phyloP scores from a whole-genome alignment of 2,329 filamentous ascomycete genomes.

The Ophiocordyceps camponoti-rufipedis region DNA sequence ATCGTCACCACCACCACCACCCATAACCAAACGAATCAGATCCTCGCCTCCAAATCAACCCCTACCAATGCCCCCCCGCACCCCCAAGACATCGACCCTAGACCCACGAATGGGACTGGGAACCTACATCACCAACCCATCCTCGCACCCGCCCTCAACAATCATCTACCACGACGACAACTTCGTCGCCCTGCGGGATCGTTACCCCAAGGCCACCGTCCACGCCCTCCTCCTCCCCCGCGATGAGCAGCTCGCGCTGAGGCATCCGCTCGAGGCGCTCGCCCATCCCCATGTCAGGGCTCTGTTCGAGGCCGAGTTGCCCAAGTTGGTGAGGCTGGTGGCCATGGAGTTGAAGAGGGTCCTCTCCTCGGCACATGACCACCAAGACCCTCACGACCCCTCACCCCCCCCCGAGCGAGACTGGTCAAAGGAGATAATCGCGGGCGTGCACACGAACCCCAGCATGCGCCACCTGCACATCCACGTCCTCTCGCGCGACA shows the following conservation, averaged over 20 bases:
- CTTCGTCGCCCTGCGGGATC: slow-evolving; percentile 64
- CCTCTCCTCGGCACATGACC: not conserved
- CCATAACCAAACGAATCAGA: too few species aligned
- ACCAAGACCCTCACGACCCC: too few species aligned
- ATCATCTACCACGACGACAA: slow-evolving; percentile 49
- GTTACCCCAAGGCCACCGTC: slow-evolving; percentile 69
- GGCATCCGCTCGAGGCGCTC: slow-evolving; percentile 65
- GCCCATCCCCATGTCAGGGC: slow-evolving; percentile 29
- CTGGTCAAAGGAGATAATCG: slow-evolving; percentile 56
- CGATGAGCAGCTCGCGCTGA: slow-evolving; percentile 34
- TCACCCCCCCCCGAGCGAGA: slow-evolving; percentile 42
- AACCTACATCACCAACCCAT: slow-evolving; percentile 46
- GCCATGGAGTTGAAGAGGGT: not conserved
- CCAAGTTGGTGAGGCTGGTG: not conserved
- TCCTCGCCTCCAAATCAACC: too few species aligned
- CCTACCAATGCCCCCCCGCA: not conserved
- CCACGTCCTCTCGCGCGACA: slow-evolving; percentile 70
- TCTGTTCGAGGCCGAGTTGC: not conserved
- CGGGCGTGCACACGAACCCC: slow-evolving; percentile 72
- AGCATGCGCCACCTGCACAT: slow-evolving; percentile 88
- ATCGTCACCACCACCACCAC: too few species aligned
- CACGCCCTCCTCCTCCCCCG: slow-evolving; percentile 83
- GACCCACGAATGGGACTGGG: slow-evolving; percentile 39
- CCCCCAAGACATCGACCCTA: slow-evolving; percentile 13
- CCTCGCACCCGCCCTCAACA: slow-evolving; percentile 36